phyloP scores from a whole-genome alignment of 306 rosid species.

The Bauhinia variegata region DNA sequence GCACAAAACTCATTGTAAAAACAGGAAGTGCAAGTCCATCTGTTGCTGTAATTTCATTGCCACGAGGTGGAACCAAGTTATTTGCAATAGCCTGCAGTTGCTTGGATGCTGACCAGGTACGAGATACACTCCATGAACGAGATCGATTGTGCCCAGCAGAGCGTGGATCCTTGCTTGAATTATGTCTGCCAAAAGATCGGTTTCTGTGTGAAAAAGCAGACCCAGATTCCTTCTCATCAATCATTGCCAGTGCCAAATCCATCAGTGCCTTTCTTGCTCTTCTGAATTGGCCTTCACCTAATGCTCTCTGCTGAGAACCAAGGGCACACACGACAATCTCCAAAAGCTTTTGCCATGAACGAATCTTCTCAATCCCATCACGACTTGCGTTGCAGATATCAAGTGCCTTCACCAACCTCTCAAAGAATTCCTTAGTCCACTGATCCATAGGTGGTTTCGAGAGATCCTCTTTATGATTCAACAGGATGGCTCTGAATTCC shows the following conservation, averaged over 20 bases:
- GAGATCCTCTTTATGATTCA: constrained; percentile 54
- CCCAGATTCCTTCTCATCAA: constrained; percentile 69
- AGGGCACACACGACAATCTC: constrained; percentile 75
- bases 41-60: constrained; percentile 63
- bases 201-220: constrained; percentile 65
- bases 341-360: constrained; percentile 67
- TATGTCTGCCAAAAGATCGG: constrained; percentile 77
- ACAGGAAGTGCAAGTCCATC: constrained; percentile 68
- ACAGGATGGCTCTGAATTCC: constrained; percentile 59
- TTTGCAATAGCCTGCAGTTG: constrained; percentile 82
- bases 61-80: constrained; percentile 77
- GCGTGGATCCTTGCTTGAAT: constrained; percentile 58
- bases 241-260: constrained; percentile 78
- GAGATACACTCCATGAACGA: constrained; percentile 90
- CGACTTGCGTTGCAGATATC: constrained; percentile 77
- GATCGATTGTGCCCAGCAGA: constrained; percentile 83
- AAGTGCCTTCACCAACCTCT: constrained; percentile 77
- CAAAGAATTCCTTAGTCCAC: constrained; percentile 61
- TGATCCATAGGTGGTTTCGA: constrained; percentile 69
- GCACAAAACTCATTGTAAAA: constrained; percentile 73
- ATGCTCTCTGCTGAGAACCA: constrained; percentile 61
- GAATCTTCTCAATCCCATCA: constrained; percentile 72
- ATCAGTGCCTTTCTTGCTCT: constrained; percentile 79
- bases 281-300: constrained; percentile 75
- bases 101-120: constrained; percentile 91